Conservation (phyloP, 2,329 filamentous ascomycete genomes). For the Pseudogymnoascus sp. region DNA sequence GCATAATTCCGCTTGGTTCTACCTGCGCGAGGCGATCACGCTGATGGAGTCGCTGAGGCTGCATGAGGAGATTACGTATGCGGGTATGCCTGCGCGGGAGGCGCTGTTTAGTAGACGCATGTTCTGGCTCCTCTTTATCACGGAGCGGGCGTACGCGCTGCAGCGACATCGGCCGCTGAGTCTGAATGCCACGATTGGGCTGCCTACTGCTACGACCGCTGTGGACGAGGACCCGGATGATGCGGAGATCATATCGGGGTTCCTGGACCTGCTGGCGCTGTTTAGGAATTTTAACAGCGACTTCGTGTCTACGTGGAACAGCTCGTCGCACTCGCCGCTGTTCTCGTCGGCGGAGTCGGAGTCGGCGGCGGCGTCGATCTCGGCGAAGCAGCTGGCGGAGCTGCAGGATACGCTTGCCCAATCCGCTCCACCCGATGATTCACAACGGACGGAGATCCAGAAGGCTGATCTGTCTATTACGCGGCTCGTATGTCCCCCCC, state of each 20-base stretch:
- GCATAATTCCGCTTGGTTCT: constrained; percentile 29
- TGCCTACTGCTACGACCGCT: constrained; percentile 16
- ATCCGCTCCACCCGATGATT: not conserved
- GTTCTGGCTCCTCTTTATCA: constrained; percentile 26
- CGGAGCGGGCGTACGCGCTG: constrained; percentile 27
- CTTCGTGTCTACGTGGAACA: constrained; percentile 26
- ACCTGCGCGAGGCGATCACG: constrained; percentile 26
- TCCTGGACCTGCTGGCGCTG: constrained; percentile 25
- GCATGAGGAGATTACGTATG: constrained; percentile 25
- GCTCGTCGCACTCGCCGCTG: not conserved
- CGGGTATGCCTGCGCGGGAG: constrained; percentile 6
- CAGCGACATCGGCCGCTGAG: constrained; percentile 27
- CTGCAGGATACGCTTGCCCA: not conserved
- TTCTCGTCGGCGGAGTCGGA: not conserved
- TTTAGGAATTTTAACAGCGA: constrained; percentile 24
- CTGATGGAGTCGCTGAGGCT: constrained; percentile 24
- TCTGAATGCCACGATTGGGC: constrained; percentile 17
- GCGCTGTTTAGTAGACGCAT: constrained; percentile 20
- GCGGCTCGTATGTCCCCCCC: not conserved
- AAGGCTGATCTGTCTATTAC: not conserved
- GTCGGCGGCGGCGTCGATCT: not conserved
- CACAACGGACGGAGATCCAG: not conserved
- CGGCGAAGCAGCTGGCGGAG: not conserved
- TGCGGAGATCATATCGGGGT: constrained; percentile 25
- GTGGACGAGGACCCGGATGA: constrained; percentile 16